Base-by-base conservation (phyloP, 2,329 filamentous ascomycete genomes). In the Herpotrichia juniperi region DNA sequence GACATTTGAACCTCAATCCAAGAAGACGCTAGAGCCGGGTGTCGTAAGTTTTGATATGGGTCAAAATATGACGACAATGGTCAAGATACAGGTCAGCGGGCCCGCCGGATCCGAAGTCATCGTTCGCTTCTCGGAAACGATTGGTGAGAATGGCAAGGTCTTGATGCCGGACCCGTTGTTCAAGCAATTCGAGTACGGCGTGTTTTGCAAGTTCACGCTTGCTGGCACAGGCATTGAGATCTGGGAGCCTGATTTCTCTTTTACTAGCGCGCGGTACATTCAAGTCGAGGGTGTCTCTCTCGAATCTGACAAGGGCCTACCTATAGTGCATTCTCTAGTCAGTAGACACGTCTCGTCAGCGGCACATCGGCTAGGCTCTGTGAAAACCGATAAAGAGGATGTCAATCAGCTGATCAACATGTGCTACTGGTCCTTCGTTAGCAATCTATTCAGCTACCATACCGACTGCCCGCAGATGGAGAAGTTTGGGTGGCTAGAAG, bases 151-250 rank as follows among this genome's bases (percentile, higher is more conserved):
- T 31, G 68, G 70, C 4, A 63, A 57, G 22, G 74, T 76, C 1
- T 53, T 74, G n/a, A 77, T 77, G 74, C 74, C 74, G 0, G 74
- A 77, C 47, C 73, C 73, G 7, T 53, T 76, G 12, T 76, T 76
- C 60, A 69, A 68, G 37, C 57, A 76, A 25, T 73, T 73, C 24
- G 68, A 72, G 49, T 71, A 64, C 46, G 63, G 66, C 10, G 75
- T 78, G 8, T 77, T 74, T 59, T 76, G 72, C 22, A 75, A 73
- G 6, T 62, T 76, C 47, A 72, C 63, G 0, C 59, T 77, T 1
- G 55, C 64, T 1, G 72, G 74, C 0, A 63, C 50, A 0, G 67
- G 63, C 0, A 42, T 56, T 1, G 73, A 77, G 47, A 58, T 54
- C 5, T 77, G 74, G 74, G 61, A 66, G 30, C 75, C 75, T 0